Evolutionary conservation across 441 rosid genomes (phyloP).

Genomic region (Brassica hybrid): DNA sequence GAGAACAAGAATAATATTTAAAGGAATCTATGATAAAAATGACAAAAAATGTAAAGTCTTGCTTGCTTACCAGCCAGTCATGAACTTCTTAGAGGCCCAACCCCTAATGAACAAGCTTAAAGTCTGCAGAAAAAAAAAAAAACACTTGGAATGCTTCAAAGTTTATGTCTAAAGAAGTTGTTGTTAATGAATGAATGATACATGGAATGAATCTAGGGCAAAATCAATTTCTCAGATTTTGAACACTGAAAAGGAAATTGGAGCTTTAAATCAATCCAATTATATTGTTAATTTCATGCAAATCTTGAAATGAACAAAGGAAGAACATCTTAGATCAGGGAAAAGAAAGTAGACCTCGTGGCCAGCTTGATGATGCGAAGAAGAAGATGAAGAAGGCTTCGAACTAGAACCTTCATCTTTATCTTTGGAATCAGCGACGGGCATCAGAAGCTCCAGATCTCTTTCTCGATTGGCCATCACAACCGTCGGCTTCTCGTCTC

Average conservation of each 20-base stretch:
- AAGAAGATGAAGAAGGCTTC: conserved; percentile 54
- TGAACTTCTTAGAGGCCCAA: conserved; percentile 96
- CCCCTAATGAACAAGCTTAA: conserved; percentile 88
- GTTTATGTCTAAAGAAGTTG: neutral
- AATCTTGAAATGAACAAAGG: conserved; percentile 23
- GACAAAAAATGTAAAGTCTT: neutral
- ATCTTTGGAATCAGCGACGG: conserved; percentile 64
- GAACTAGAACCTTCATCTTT: conserved; percentile 34
- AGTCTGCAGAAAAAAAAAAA: conserved; percentile 58
- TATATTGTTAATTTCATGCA: neutral
- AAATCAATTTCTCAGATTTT: conserved; percentile 24
- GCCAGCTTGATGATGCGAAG: conserved; percentile 44
- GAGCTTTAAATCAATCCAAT: conserved; percentile 7
- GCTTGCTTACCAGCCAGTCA: conserved; percentile 88
- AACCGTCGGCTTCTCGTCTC: conserved; percentile 81
- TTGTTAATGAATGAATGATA: neutral
- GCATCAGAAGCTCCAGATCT: conserved; percentile 95
- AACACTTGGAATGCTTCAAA: conserved; percentile 15
- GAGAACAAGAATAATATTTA: conserved; percentile 24
- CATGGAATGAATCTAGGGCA: conserved; percentile 27
- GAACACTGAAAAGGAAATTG: neutral
- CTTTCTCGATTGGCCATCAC: conserved; percentile 65
- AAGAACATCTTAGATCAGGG: conserved; percentile 25
- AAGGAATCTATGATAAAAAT: conserved; percentile 12
- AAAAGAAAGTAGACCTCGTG: conserved; percentile 28